Evolutionary conservation across 208 protist genomes (phyloP).

Genomic region (Trypanosoma avium): DNA sequence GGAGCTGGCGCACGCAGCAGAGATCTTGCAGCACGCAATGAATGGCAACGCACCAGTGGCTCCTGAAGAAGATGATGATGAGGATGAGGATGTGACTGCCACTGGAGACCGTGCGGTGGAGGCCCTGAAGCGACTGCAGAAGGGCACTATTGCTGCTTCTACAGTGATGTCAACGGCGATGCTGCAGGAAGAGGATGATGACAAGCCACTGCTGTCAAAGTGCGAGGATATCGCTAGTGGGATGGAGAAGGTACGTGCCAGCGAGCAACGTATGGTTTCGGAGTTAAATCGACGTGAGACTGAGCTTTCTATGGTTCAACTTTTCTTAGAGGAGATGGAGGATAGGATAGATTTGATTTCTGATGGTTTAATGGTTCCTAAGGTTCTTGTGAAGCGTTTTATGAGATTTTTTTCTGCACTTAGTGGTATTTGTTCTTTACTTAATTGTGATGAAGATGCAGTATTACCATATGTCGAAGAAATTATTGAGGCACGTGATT

Average conservation of each 20-base stretch:
- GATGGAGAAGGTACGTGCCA: conserved; percentile 2
- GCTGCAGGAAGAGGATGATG: neutral
- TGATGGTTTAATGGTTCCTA: conserved; percentile 1
- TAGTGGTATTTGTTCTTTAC: neutral
- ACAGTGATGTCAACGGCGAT: conserved; percentile 5
- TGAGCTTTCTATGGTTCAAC: neutral
- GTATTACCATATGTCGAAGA: neutral
- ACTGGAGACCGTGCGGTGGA: conserved; percentile 12
- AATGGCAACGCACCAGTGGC: neutral
- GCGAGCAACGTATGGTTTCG: neutral
- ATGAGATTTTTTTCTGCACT: neutral
- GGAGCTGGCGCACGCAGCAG: conserved; percentile 6
- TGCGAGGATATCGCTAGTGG: conserved; percentile 12
- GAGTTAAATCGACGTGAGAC: neutral
- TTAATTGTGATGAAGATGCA: conserved; percentile 4
- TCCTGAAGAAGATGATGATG: neutral
- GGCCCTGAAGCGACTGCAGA: conserved; percentile 3
- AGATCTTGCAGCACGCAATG: conserved; percentile 13
- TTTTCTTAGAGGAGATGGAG: conserved; percentile 6
- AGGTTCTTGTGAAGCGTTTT: neutral
- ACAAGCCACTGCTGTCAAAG: conserved; percentile 14
- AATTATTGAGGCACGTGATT: neutral
- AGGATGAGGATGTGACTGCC: conserved; percentile 3
- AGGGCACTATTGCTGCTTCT: neutral
- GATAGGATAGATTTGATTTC: neutral